Base-by-base conservation (phyloP, 2,329 filamentous ascomycete species). In the Aureobasidium musti region DNA sequence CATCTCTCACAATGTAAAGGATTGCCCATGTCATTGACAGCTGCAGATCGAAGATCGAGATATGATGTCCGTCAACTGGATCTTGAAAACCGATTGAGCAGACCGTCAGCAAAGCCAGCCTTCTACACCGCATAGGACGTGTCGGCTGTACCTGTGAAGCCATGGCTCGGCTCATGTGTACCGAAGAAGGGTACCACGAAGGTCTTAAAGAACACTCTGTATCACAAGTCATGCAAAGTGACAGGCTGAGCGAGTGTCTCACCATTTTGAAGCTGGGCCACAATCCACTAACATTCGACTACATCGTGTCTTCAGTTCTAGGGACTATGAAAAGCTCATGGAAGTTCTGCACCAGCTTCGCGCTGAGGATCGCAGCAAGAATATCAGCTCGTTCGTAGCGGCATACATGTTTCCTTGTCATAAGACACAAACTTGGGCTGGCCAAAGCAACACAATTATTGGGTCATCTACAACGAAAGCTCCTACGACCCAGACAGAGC, bases 31-130 rank as follows among this genome's bases (percentile, higher is more conserved):
- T n/a, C n/a, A n/a, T n/a, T n/a, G n/a, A n/a, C n/a, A n/a, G n/a
- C n/a, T n/a, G n/a, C n/a, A n/a, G n/a, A n/a, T n/a, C n/a, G n/a
- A n/a, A n/a, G n/a, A n/a, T n/a, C n/a, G n/a, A n/a, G n/a, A n/a
- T n/a, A n/a, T n/a, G n/a, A n/a, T n/a, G n/a, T n/a, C n/a, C n/a
- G n/a, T n/a, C n/a, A n/a, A n/a, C n/a, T n/a, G n/a, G n/a, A n/a
- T n/a, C n/a, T n/a, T n/a, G n/a, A n/a, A n/a, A n/a, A n/a, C n/a
- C n/a, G n/a, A n/a, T n/a, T n/a, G n/a, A n/a, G n/a, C n/a, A n/a
- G n/a, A n/a, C n/a, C n/a, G n/a, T 59, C 28, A 59, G 54, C 30
- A 59, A 59, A 39, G 54, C 54, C n/a, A 26, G 14, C 13, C 8
- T 35, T 39, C 30, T 17, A 17, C 54, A 59, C 11, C 54, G 54